A percentile compares a stretch with the other conserved stretches of the same genome.
Conservation (phyloP, 176 grass and related monocot genomes). For the Metroxylon sagu region DNA sequence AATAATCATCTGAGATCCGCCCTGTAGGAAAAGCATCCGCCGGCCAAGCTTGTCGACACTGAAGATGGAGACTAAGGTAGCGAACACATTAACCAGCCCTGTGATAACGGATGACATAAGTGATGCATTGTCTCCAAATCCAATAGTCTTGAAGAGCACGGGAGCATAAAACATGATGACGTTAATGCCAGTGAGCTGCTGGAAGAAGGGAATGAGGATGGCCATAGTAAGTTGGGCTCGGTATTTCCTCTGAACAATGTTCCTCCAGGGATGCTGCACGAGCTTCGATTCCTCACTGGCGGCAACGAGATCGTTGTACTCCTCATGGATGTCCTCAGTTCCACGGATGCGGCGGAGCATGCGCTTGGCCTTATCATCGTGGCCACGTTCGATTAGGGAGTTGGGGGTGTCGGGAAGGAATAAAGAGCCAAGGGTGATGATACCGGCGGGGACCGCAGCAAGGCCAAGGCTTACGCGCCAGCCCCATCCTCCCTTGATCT, state of each 20-base stretch:
- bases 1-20: constrained; percentile 23
- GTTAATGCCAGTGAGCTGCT: constrained; percentile 44
- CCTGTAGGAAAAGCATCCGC: constrained; percentile 31
- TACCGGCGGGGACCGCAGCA: constrained; percentile 32
- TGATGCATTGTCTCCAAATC: constrained; percentile 21
- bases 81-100: constrained; percentile 20
- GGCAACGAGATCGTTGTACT: constrained; percentile 32
- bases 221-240: constrained; percentile 36
- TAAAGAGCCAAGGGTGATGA: constrained; percentile 36
- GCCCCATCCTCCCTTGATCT: constrained; percentile 43
- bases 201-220: constrained; percentile 42
- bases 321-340: constrained; percentile 29
- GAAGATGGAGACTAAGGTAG: constrained; percentile 37
- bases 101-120: constrained; percentile 40
- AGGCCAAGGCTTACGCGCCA: constrained; percentile 42
- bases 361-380: constrained; percentile 6
- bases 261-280: constrained; percentile 12
- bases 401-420: constrained; percentile 47
- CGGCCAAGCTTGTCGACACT: constrained; percentile 40
- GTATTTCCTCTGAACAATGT: constrained; percentile 5
- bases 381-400: constrained; percentile 36
- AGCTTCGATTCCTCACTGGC: constrained; percentile 32
- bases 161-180: constrained; percentile 45
- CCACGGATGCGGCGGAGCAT: constrained; percentile 33
- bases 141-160: constrained; percentile 32